A percentile compares a stretch with the other conserved stretches of the same genome.
Evolutionary conservation across 768 basidiomycete species (phyloP).

Genomic region (Fistulinella prunicolor): DNA sequence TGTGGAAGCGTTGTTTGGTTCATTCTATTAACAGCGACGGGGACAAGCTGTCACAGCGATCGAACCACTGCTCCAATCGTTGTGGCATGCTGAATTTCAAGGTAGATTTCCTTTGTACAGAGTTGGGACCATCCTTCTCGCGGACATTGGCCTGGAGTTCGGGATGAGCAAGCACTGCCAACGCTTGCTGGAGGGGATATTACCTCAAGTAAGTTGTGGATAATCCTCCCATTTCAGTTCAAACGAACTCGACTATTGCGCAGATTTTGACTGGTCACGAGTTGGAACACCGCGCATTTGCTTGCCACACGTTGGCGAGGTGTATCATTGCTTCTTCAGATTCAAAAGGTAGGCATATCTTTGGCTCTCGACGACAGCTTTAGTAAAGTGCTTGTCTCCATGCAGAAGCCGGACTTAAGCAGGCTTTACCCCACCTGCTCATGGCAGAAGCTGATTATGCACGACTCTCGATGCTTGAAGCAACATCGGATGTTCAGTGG

Average conservation of each 20-base stretch:
- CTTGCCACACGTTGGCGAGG: conserved; percentile 69
- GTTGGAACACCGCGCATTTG: conserved; percentile 72
- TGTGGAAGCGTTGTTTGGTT: conserved; percentile 3
- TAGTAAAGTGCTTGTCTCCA: conserved; percentile 13
- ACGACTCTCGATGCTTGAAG: conserved; percentile 53
- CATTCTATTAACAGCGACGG: conserved; percentile 43
- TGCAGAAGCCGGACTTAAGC: conserved; percentile 39
- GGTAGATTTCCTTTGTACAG: conserved; percentile 66
- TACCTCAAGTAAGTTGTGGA: conserved; percentile 63
- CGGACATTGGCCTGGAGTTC: conserved; percentile 76
- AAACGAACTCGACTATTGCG: background rate
- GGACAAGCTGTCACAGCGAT: conserved; percentile 62
- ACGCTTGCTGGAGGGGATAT: conserved; percentile 69
- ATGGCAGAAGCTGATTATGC: conserved; percentile 67
- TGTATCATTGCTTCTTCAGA: conserved; percentile 64
- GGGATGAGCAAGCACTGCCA: conserved; percentile 66
- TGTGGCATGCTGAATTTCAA: conserved; percentile 82
- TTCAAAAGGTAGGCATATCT: conserved; percentile 38
- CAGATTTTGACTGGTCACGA: conserved; percentile 73
- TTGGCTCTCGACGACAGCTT: conserved; percentile 1
- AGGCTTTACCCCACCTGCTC: conserved; percentile 59
- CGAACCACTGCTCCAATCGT: conserved; percentile 62
- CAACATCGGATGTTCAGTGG: conserved; percentile 69
- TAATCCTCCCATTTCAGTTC: background rate
- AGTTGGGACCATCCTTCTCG: conserved; percentile 65